Evolutionary conservation across 2,329 filamentous ascomycete species (phyloP).

Genomic region (Elsinoe perseae): DNA sequence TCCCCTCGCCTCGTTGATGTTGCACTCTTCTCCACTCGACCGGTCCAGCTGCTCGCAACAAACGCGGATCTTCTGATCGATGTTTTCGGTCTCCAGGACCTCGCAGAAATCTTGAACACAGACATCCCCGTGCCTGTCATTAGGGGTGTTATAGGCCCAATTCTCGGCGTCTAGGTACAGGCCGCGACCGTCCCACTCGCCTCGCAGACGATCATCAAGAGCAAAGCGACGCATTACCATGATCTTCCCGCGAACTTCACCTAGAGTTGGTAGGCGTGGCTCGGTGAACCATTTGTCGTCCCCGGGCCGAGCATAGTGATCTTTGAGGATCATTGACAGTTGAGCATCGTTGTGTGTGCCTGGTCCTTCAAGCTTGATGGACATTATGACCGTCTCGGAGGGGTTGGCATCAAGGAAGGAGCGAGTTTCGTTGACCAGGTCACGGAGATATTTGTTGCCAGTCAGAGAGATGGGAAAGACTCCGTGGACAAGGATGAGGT

Average conservation of each 20-base stretch:
- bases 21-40: slow-evolving; percentile 39
- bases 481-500: slow-evolving; percentile 76
- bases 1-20: slow-evolving; percentile 32
- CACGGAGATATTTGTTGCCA: slow-evolving; percentile 68
- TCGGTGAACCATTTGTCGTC: slow-evolving; percentile 67
- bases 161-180: slow-evolving; percentile 52
- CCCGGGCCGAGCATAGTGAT: slow-evolving; percentile 58
- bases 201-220: slow-evolving; percentile 50
- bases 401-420: slow-evolving; percentile 70
- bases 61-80: slow-evolving; percentile 71
- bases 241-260: slow-evolving; percentile 71
- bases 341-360: slow-evolving; percentile 73
- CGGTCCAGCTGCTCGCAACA: slow-evolving; percentile 69
- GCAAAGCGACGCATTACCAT: slow-evolving; percentile 76
- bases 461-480: slow-evolving; percentile 82
- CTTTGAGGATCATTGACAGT: slow-evolving; percentile 63
- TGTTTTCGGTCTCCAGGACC: slow-evolving; percentile 64
- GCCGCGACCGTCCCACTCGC: slow-evolving; percentile 45
- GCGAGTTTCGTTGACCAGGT: slow-evolving; percentile 59
- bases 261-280: slow-evolving; percentile 67
- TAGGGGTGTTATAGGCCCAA: slow-evolving; percentile 86
- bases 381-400: slow-evolving; percentile 75
- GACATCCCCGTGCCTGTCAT: slow-evolving; percentile 65
- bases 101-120: slow-evolving; percentile 95
- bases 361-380: slow-evolving; percentile 82